These are phyloP conservation scores for Cryptococcus sp. DNA, from an alignment of 1,284 basidiomycete species.

Conservation along the genomic window DNA sequence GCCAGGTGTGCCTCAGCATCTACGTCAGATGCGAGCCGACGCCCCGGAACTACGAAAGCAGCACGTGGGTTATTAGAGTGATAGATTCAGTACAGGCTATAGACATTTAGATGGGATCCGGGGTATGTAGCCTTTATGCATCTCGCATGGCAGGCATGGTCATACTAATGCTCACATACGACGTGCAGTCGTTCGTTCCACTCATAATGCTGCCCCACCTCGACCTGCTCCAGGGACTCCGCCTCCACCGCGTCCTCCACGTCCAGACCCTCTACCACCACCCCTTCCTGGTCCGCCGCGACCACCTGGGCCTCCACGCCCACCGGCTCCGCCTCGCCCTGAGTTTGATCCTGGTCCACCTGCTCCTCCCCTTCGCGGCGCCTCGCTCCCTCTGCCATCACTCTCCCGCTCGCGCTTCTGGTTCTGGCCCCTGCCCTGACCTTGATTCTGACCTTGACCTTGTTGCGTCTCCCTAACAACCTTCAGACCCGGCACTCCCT, in stretches of 20 bases:
- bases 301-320: constrained; percentile 7
- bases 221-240: constrained; percentile 1
- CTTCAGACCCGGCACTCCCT: constrained; percentile 54
- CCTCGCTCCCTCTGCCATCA: constrained; percentile 6
- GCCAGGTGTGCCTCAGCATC: background rate
- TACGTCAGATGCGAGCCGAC: background rate
- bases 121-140: no score
- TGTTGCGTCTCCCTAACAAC: constrained; percentile 28
- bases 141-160: no score
- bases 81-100: background rate
- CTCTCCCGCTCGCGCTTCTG: background rate
- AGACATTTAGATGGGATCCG: background rate
- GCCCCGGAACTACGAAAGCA: background rate
- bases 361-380: constrained; percentile 5
- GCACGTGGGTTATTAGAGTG: background rate
- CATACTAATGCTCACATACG: no score
- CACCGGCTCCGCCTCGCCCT: constrained; percentile 10
- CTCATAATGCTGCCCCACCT: background rate
- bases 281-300: constrained; percentile 3
- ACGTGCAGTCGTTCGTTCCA: no score
- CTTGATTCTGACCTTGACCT: constrained; percentile 14
- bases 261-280: constrained; percentile 9
- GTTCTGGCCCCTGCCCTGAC: constrained; percentile 7
- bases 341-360: constrained; percentile 13
- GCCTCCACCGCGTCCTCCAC: constrained; percentile 8